A percentile compares a stretch with the other conserved stretches of the same genome.
These are phyloP conservation scores for Rhododendron molle DNA, from an alignment of 148 eudicot genomes.

Conservation along the genomic window DNA sequence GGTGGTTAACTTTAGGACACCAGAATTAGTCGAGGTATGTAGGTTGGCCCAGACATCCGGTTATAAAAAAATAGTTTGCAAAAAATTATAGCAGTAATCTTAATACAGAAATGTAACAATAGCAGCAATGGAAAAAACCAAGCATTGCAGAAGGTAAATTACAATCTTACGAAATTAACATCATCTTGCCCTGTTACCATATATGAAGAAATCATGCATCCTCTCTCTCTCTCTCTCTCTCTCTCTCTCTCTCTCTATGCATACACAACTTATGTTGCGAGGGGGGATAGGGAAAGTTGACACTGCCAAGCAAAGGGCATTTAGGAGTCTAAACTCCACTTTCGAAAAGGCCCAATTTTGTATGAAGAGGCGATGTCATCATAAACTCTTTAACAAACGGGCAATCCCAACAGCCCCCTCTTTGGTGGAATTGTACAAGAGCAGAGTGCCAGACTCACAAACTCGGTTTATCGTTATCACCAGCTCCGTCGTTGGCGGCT, in stretches of 20 bases:
- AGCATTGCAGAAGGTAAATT: neutral
- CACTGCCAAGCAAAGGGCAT: neutral
- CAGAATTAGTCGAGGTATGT: neutral
- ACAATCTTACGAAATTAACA: neutral
- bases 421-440: neutral
- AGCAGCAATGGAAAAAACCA: neutral
- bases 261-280: neutral
- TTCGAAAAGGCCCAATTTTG: neutral
- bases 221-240: neutral
- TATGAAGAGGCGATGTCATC: neutral
- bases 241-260: neutral
- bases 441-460: constrained; percentile 4
- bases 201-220: neutral
- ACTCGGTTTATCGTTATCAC: constrained; percentile 6
- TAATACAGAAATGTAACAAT: neutral
- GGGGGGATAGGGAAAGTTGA: neutral
- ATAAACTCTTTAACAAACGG: neutral
- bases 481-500: constrained; percentile 25
- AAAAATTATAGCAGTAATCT: neutral
- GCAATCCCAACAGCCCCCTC: neutral
- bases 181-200: neutral
- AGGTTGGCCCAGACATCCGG: neutral
- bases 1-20: no score
- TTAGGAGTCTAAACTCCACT: neutral
- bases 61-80: neutral